Conservation (phyloP, 2,329 filamentous ascomycete genomes). For the Fusarium anthophilum region DNA sequence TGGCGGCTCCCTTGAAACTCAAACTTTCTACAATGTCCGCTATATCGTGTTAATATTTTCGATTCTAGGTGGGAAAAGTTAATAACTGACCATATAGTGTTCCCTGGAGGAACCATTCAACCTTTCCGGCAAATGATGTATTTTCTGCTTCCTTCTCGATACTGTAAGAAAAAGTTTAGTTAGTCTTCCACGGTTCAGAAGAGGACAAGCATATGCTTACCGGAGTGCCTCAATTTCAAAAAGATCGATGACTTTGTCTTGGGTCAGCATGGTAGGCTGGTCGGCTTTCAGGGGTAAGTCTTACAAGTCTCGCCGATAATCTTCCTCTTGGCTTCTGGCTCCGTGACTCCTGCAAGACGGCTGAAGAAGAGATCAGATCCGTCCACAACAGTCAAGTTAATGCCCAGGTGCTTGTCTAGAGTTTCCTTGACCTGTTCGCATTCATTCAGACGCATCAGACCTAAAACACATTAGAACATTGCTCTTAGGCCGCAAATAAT, state of each 20-base stretch:
- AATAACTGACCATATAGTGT: not conserved
- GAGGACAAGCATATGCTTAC: not conserved
- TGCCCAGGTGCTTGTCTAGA: not conserved
- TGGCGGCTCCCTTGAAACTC: conserved; percentile 27
- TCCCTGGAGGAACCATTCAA: not conserved
- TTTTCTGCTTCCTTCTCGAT: not conserved
- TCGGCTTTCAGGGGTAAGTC: not conserved
- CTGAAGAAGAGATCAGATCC: not conserved
- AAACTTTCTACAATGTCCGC: not conserved
- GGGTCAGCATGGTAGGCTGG: not conserved
- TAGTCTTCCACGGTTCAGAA: not conserved
- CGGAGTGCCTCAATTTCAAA: not conserved
- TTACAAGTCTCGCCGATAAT: not conserved
- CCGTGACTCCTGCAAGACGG: not conserved
- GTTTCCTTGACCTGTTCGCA: not conserved
- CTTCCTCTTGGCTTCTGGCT: not conserved
- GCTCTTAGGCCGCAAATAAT: no score
- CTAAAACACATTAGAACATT: not conserved
- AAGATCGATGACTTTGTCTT: not conserved
- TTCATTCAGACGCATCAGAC: not conserved
- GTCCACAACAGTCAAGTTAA: not conserved
- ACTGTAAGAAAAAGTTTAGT: not conserved
- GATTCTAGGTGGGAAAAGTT: not conserved
- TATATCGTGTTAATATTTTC: not conserved
- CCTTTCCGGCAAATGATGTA: not conserved